Conservation (phyloP, 169 alveolate genomes). For the Cryptosporidium ryanae region DNA sequence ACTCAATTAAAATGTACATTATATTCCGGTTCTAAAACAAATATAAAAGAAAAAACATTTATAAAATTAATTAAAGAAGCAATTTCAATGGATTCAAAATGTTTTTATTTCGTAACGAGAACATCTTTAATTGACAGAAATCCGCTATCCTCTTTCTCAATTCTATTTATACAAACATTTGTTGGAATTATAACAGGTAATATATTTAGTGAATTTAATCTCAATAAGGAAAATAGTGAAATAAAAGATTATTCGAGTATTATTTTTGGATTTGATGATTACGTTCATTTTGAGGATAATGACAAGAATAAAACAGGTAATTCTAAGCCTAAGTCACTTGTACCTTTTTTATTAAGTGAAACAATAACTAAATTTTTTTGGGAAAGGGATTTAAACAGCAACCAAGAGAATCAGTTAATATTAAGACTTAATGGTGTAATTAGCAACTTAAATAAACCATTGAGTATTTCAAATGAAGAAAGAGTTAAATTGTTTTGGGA, state of each 20-base stretch:
- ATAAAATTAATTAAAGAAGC: not conserved
- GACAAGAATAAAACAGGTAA: too few relatives aligned
- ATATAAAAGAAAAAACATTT: slow-evolving; percentile 8
- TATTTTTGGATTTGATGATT: slow-evolving; percentile 16
- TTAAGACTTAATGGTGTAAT: not conserved
- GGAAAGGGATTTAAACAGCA: slow-evolving; percentile 1
- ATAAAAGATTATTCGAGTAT: slow-evolving; percentile 27
- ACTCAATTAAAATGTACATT: slow-evolving; percentile 4
- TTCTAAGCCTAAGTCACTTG: not conserved
- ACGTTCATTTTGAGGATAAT: too few relatives aligned
- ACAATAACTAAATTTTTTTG: slow-evolving; percentile 18
- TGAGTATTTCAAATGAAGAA: slow-evolving; percentile 4
- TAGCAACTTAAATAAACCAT: not conserved
- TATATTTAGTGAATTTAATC: not conserved
- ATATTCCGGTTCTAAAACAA: not conserved
- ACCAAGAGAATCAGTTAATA: not conserved
- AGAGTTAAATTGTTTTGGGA: slow-evolving; percentile 46
- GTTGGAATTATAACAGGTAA: slow-evolving; percentile 46
- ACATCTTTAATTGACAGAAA: slow-evolving; percentile 46
- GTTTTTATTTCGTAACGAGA: slow-evolving; percentile 6
- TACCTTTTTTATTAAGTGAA: slow-evolving; percentile 23
- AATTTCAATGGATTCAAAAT: slow-evolving; percentile 21
- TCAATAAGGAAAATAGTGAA: not conserved
- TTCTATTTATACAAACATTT: slow-evolving; percentile 19
- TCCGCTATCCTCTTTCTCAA: slow-evolving; percentile 30